Conservation (phyloP, 768 basidiomycete species). For the Agaricus blazei region DNA sequence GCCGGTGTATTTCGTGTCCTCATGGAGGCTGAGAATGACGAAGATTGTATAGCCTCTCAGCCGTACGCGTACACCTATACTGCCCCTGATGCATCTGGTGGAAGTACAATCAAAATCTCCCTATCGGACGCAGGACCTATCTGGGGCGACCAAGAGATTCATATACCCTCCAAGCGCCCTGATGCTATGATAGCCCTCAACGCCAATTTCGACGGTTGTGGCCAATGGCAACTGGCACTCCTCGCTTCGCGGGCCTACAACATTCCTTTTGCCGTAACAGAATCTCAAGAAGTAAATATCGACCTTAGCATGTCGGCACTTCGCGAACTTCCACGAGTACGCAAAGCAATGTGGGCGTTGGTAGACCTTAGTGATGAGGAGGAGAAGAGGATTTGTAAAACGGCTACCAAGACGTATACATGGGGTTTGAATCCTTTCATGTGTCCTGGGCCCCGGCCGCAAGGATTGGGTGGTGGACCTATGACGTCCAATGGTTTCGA, state of each 20-base stretch:
- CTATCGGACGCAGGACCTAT: conserved; percentile 18
- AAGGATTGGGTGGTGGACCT: conserved; percentile 8
- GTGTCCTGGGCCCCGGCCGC: conserved; percentile 10
- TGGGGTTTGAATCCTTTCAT: conserved; percentile 9
- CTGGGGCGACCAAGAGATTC: conserved; percentile 10
- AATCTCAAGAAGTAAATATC: conserved; percentile 15
- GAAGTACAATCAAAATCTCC: conserved; percentile 31
- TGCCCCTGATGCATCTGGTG: conserved; percentile 30
- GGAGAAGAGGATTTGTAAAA: conserved; percentile 6
- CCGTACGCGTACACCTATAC: conserved; percentile 25
- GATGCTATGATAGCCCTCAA: conserved; percentile 39
- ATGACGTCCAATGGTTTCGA: conserved; percentile 7
- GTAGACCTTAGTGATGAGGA: not conserved
- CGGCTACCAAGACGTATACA: conserved; percentile 3
- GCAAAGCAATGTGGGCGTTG: conserved; percentile 2
- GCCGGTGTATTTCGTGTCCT: conserved; percentile 23
- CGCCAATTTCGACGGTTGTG: conserved; percentile 32
- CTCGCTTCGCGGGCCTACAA: conserved; percentile 18
- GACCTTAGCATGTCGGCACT: conserved; percentile 2
- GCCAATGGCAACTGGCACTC: conserved; percentile 31
- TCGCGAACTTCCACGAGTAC: not conserved
- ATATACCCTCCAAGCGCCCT: conserved; percentile 17
- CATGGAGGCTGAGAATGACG: conserved; percentile 23
- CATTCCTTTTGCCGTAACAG: conserved; percentile 22
- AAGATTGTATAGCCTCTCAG: conserved; percentile 21